Evolutionary conservation across 164 flowering plant species (phyloP), one percentile per base, ranked within the genome.

Genomic region (Dillenia turbinata): DNA sequence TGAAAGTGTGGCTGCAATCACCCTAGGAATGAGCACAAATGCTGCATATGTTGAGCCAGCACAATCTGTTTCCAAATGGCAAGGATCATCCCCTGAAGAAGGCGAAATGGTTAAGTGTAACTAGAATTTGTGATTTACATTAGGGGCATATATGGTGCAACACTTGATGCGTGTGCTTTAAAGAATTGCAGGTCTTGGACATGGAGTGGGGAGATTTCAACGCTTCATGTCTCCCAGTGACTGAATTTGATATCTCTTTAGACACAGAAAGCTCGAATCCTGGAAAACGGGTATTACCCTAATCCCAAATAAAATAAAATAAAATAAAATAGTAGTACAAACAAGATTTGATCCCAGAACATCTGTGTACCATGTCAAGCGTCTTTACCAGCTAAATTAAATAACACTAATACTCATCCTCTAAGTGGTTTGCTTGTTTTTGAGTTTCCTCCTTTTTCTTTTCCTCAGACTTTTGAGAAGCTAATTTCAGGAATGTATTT

Each of bases 241-340:
- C 88, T 24, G 82, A 79, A 62, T 84, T 69, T 47, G 92, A 88
- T 66, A 60, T 67, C 10, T 44, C 50, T 48, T 65, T 84, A 49
- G 88, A 84, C 55, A 72, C 76, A 13, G 88, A 83, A 69, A 84
- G 88, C 71, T 73, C 67, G 13, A 78, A 83, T 74, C 86, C 86
- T 52, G 83, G 85, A 45, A 58, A 70, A 26, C 72, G 65, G 81
- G 90, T 85, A 70, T 19, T 50, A 6, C 22, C 22, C 22, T 10
- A 53, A 58, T 52, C 33, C 6, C 12, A 51, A n/a, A n/a, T n/a
- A n/a, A n/a, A n/a, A n/a, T n/a, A n/a, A n/a, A n/a, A n/a, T n/a
- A n/a, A n/a, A n/a, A n/a, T n/a, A n/a, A 8, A 13, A 24, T 52
- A n/a, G 22, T 19, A 19, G 22, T 19, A 19, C 1, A 19, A 19